Percentiles rank a stretch among this genome's conserved stretches.
These are phyloP conservation scores for Arthrobotrys megalospora DNA, from an alignment of 2,329 filamentous ascomycete species.

Conservation along the genomic window DNA sequence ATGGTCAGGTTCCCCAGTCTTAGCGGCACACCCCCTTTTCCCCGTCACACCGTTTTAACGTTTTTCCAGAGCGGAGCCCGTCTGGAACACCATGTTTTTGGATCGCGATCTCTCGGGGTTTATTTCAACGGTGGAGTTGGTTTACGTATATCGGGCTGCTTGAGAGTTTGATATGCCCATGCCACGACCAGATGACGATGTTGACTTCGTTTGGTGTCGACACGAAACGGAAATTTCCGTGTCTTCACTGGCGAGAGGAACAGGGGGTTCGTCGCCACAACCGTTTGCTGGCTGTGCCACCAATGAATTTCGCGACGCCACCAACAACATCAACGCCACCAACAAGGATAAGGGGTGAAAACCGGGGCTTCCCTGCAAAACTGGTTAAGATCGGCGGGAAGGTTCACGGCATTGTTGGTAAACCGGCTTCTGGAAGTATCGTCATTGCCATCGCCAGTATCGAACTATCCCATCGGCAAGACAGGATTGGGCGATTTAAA, in stretches of 20 bases:
- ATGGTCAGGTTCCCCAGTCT: constrained; percentile 23
- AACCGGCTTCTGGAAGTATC: neutral
- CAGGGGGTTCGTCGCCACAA: constrained; percentile 6
- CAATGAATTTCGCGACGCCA: neutral
- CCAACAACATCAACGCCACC: constrained; percentile 1
- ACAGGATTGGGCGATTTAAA: too few species aligned
- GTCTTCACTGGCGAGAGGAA: too few species aligned
- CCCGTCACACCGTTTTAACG: neutral
- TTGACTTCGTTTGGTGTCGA: neutral
- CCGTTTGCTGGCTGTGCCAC: neutral
- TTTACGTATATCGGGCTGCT: neutral
- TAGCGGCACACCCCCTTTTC: constrained; percentile 24
- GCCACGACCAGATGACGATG: neutral
- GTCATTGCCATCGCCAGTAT: neutral
- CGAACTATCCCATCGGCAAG: neutral
- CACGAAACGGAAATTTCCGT: neutral
- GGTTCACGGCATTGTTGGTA: neutral
- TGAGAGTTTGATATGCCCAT: neutral
- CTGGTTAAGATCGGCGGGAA: neutral
- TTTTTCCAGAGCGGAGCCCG: neutral
- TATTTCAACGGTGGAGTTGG: constrained; percentile 35
- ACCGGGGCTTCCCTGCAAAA: neutral
- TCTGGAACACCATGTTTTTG: neutral
- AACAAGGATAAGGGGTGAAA: neutral
- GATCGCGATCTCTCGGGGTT: constrained; percentile 48